Percentiles rank a stretch among this genome's conserved stretches.
phyloP scores from a whole-genome alignment of 805 yeast genomes.

The Cyberlindnera suaveolens region DNA sequence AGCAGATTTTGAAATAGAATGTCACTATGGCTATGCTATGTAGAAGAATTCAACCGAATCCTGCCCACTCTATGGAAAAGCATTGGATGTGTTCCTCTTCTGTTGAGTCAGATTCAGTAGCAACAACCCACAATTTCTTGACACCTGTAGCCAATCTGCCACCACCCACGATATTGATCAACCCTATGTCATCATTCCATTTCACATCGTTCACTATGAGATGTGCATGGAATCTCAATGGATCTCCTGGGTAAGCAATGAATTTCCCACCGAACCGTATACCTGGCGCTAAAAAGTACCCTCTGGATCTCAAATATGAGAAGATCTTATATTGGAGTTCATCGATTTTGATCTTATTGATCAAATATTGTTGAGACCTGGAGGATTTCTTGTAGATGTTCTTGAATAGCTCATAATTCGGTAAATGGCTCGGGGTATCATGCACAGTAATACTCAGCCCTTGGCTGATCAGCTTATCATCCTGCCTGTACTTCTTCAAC shows the following conservation, averaged over 20 bases:
- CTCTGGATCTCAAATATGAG: slow-evolving; percentile 22
- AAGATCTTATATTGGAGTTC: slow-evolving; percentile 10
- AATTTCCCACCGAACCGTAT: slow-evolving; percentile 85
- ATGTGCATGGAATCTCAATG: slow-evolving; percentile 85
- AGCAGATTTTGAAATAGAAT: slow-evolving; percentile 8
- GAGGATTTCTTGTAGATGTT: slow-evolving; percentile 11
- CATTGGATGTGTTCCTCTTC: slow-evolving; percentile 30
- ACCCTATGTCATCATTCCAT: slow-evolving; percentile 45
- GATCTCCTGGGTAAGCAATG: slow-evolving; percentile 93
- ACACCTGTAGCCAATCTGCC: slow-evolving; percentile 92
- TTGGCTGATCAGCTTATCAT: slow-evolving; percentile 9
- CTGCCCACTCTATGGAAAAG: slow-evolving; percentile 93
- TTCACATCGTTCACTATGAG: slow-evolving; percentile 52
- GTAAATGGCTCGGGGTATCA: slow-evolving; percentile 13
- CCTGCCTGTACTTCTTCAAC: slow-evolving; percentile 1
- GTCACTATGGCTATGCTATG: not conserved
- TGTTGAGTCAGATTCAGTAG: slow-evolving; percentile 29
- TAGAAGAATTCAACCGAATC: slow-evolving; percentile 57
- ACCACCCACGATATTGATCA: slow-evolving; percentile 64
- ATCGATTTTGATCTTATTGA: not conserved
- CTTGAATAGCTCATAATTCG: slow-evolving; percentile 10
- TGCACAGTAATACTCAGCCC: slow-evolving; percentile 14
- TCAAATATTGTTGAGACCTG: slow-evolving; percentile 4
- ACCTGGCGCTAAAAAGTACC: slow-evolving; percentile 72
- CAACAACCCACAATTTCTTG: slow-evolving; percentile 72